A percentile compares a stretch with the other conserved stretches of the same genome.
phyloP scores from a whole-genome alignment of 2,329 filamentous ascomycete genomes.

The Ophiognomonia clavigignenti-juglandacearum region DNA sequence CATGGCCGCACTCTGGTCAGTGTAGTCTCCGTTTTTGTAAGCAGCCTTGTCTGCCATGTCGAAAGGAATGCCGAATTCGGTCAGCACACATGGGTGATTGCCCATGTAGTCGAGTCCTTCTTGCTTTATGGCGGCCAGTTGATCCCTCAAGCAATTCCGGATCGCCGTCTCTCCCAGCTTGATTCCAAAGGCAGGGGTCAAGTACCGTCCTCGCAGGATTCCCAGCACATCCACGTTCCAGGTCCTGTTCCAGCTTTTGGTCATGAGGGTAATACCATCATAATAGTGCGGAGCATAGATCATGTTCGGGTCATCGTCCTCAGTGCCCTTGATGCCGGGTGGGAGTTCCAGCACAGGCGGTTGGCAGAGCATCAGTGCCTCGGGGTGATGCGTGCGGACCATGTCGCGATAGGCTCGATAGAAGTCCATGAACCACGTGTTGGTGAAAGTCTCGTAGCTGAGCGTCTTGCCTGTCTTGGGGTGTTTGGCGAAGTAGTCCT shows the following conservation, averaged over 20 bases:
- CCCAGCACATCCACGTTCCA: slow-evolving; percentile 98
- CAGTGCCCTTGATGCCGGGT: slow-evolving; percentile 78
- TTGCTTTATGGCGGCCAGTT: slow-evolving; percentile 74
- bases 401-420: slow-evolving; percentile 72
- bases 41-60: slow-evolving; percentile 98
- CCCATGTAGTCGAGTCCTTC: slow-evolving; percentile 89
- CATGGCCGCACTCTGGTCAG: slow-evolving; percentile 84
- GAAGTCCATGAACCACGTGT: slow-evolving; percentile 84
- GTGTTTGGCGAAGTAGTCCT: slow-evolving; percentile 82
- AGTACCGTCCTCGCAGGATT: slow-evolving; percentile 81
- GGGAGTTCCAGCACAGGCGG: slow-evolving; percentile 89
- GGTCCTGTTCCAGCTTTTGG: slow-evolving; percentile 95
- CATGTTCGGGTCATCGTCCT: slow-evolving; percentile 84
- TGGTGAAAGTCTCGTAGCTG: slow-evolving; percentile 82
- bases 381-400: slow-evolving; percentile 70
- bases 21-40: slow-evolving; percentile 93
- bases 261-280: slow-evolving; percentile 93
- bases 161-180: slow-evolving; percentile 92
- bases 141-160: slow-evolving; percentile 85
- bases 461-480: slow-evolving; percentile 69
- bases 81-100: slow-evolving; percentile 81
- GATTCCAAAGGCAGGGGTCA: slow-evolving; percentile 84
- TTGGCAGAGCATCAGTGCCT: slow-evolving; percentile 85
- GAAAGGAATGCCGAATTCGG: slow-evolving; percentile 95
- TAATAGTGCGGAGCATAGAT: slow-evolving; percentile 96